Conservation (phyloP, 2,329 filamentous ascomycete genomes). For the Alternaria gaisen region DNA sequence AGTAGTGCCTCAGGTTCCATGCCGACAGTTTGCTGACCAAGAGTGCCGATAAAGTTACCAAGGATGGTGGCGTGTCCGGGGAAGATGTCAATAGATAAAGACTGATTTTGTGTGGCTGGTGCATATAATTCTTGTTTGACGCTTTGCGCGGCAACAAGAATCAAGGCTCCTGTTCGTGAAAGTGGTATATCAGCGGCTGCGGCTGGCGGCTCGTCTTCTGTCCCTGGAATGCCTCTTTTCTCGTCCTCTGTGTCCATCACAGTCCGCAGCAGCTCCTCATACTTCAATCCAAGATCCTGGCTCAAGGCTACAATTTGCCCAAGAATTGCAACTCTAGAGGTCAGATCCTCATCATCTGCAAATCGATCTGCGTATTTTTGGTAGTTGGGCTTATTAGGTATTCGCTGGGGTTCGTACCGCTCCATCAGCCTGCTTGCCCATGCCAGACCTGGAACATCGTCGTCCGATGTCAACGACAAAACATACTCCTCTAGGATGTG, state of each 20-base stretch:
- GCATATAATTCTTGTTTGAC: slow-evolving; percentile 61
- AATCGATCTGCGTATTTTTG: slow-evolving; percentile 71
- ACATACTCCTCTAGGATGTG: slow-evolving; percentile 79
- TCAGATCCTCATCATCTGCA: slow-evolving; percentile 68
- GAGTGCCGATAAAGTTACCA: slow-evolving; percentile 59
- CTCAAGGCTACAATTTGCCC: slow-evolving; percentile 76
- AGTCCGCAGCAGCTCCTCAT: slow-evolving; percentile 58
- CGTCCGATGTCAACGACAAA: slow-evolving; percentile 57
- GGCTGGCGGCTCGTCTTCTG: slow-evolving; percentile 65
- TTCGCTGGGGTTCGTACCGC: slow-evolving; percentile 70
- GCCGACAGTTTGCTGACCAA: slow-evolving; percentile 48
- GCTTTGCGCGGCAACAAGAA: slow-evolving; percentile 63
- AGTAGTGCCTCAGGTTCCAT: slow-evolving; percentile 61
- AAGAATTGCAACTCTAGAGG: slow-evolving; percentile 71
- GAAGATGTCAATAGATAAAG: slow-evolving; percentile 58
- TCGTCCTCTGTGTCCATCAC: slow-evolving; percentile 52
- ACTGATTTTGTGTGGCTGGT: slow-evolving; percentile 46
- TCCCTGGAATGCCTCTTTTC: slow-evolving; percentile 54
- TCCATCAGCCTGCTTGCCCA: slow-evolving; percentile 70
- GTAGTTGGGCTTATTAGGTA: slow-evolving; percentile 64
- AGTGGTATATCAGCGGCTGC: slow-evolving; percentile 64
- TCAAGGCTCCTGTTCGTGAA: slow-evolving; percentile 63
- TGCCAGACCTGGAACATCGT: slow-evolving; percentile 59
- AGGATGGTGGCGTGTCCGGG: slow-evolving; percentile 62
- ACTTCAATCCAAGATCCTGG: slow-evolving; percentile 63